Evolutionary conservation across 345 rosid species (phyloP).

Genomic region (Geranium brycei): DNA sequence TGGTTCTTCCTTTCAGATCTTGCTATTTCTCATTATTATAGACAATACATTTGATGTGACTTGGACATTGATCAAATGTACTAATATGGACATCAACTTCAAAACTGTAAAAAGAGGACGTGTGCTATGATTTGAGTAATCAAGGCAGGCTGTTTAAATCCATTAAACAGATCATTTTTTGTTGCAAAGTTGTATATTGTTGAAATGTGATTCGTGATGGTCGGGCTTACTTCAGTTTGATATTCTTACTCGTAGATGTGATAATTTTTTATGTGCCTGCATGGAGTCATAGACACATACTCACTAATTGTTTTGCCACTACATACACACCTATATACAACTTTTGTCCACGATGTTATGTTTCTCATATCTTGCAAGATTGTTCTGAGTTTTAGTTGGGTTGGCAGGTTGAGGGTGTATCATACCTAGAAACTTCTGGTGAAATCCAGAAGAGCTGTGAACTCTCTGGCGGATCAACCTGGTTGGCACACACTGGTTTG

Average conservation of each 20-base stretch:
- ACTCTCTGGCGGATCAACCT: constrained; percentile 10
- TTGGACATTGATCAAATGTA: no score
- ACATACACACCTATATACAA: background rate
- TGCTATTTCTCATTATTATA: no score
- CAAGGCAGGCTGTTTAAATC: no score
- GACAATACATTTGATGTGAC: no score
- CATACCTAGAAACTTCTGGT: constrained; percentile 30
- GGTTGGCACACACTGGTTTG: constrained; percentile 7
- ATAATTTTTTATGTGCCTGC: background rate
- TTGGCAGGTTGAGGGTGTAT: constrained; percentile 60
- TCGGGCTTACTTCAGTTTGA: no score
- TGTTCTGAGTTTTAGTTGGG: constrained; percentile 3
- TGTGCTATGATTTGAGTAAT: no score
- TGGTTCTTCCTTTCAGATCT: no score
- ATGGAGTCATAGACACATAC: background rate
- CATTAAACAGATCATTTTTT: no score
- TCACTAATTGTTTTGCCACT: background rate
- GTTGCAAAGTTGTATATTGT: no score
- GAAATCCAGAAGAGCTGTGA: constrained; percentile 21
- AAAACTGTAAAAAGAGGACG: no score
- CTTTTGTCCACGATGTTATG: constrained; percentile 3
- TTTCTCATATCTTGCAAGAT: background rate
- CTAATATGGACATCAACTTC: no score
- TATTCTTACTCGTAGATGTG: background rate
- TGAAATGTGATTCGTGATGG: no score